Evolutionary conservation across 495 filamentous ascomycete genomes (phyloP).

Genomic region (Daldinia bambusicola): DNA sequence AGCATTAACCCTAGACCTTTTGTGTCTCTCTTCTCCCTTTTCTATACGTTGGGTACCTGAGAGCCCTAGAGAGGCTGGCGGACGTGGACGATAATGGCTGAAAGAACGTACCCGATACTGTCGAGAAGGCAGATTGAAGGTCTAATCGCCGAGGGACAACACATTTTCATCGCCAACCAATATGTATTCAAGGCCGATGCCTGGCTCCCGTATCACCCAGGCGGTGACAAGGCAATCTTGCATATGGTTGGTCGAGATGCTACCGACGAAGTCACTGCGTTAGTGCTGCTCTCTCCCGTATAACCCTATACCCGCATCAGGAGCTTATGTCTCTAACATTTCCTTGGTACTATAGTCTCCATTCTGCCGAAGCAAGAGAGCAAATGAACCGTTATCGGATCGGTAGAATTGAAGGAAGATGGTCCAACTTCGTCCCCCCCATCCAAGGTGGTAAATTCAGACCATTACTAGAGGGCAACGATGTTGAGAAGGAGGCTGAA

Average conservation of each 20-base stretch:
- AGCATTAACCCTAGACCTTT: not conserved
- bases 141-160: conserved; percentile 85
- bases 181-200: conserved; percentile 87
- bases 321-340: conserved; percentile 18
- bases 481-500: conserved; percentile 54
- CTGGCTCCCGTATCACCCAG: conserved; percentile 90
- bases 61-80: not conserved
- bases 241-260: conserved; percentile 98
- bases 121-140: conserved; percentile 84
- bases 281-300: conserved; percentile 53
- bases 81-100: conserved; percentile 46
- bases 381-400: conserved; percentile 87
- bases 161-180: conserved; percentile 81
- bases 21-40: not conserved
- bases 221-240: conserved; percentile 88
- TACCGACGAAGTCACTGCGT: conserved; percentile 94
- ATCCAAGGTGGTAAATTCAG: conserved; percentile 92
- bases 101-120: conserved; percentile 56
- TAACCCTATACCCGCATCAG: not conserved
- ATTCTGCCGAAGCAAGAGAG: conserved; percentile 79
- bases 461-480: conserved; percentile 57
- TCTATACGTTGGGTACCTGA: not conserved
- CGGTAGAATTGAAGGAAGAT: conserved; percentile 81
- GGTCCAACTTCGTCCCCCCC: conserved; percentile 90
- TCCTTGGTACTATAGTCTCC: conserved; percentile 67